phyloP scores from a whole-genome alignment of 2,329 filamentous ascomycete species.

The Fusarium brachygibbosum region DNA sequence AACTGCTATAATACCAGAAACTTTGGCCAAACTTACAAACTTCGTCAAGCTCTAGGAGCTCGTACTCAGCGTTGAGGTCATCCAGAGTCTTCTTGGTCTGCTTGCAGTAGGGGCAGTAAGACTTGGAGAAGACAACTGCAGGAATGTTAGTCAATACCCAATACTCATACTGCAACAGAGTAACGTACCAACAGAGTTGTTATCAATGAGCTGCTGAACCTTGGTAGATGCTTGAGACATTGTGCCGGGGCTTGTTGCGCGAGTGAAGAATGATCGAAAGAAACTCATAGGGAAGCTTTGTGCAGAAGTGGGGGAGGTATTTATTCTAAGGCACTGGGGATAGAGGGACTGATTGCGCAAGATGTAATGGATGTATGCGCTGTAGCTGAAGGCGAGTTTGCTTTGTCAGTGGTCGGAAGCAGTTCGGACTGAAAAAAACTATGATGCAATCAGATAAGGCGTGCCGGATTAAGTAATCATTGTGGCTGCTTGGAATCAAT shows the following conservation, averaged over 20 bases:
- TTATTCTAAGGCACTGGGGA: constrained; percentile 31
- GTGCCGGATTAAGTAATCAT: constrained; percentile 26
- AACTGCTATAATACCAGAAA: neutral
- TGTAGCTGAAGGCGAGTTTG: constrained; percentile 24
- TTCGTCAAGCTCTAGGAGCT: constrained; percentile 85
- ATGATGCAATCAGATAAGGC: constrained; percentile 46
- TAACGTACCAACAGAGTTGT: constrained; percentile 83
- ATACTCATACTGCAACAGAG: neutral
- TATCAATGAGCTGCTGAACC: constrained; percentile 87
- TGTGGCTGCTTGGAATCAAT: constrained; percentile 23
- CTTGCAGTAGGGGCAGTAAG: constrained; percentile 93
- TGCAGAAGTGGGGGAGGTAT: constrained; percentile 34
- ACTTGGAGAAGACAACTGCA: constrained; percentile 94
- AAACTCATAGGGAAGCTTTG: constrained; percentile 68
- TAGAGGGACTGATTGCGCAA: constrained; percentile 27
- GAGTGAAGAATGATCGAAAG: constrained; percentile 78
- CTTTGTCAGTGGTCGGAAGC: constrained; percentile 42
- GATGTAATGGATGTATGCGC: constrained; percentile 13
- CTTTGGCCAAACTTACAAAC: constrained; percentile 70
- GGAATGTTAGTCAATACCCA: constrained; percentile 2
- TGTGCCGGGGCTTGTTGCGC: constrained; percentile 70
- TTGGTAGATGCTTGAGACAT: constrained; percentile 90
- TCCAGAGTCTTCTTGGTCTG: constrained; percentile 82
- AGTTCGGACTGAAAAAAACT: constrained; percentile 20
- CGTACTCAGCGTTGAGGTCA: constrained; percentile 78